Conservation (phyloP, 2,329 filamentous ascomycete genomes). For the Ceratocystis diversiconidia region DNA sequence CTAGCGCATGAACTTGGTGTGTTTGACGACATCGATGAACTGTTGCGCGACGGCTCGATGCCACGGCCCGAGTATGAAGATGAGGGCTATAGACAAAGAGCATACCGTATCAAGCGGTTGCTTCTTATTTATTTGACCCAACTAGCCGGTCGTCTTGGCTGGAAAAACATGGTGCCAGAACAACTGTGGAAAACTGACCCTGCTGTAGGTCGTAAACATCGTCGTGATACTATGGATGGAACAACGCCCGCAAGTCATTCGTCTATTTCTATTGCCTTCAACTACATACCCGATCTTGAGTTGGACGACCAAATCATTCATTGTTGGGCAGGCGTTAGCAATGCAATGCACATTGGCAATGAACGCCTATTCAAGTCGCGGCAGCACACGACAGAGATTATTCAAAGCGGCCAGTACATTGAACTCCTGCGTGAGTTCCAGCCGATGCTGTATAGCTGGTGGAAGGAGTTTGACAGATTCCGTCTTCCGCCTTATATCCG, state of each 20-base stretch:
- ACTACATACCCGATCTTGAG: constrained; percentile 52
- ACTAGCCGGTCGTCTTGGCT: constrained; percentile 79
- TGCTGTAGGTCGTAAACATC: constrained; percentile 35
- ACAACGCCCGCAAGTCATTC: constrained; percentile 48
- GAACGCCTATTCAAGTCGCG: constrained; percentile 76
- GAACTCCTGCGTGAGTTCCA: constrained; percentile 68
- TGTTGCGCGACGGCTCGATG: constrained; percentile 44
- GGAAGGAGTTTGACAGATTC: constrained; percentile 66
- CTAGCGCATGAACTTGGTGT: constrained; percentile 88
- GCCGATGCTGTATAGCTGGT: constrained; percentile 65
- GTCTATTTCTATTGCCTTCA: constrained; percentile 43
- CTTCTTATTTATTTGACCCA: constrained; percentile 86
- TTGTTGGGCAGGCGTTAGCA: constrained; percentile 88
- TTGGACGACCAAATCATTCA: constrained; percentile 59
- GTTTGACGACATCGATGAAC: constrained; percentile 76
- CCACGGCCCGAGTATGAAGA: constrained; percentile 56
- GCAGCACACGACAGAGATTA: constrained; percentile 76
- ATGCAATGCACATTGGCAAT: constrained; percentile 83
- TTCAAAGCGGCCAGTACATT: constrained; percentile 73
- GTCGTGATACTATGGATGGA: constrained; percentile 35
- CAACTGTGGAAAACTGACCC: constrained; percentile 44
- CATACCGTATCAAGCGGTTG: constrained; percentile 68
- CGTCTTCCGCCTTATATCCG: constrained; percentile 50
- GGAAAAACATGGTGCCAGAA: constrained; percentile 84
- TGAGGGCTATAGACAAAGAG: constrained; percentile 60